A percentile compares a stretch with the other conserved stretches of the same genome.
Evolutionary conservation across 1,284 basidiomycete species (phyloP).

Genomic region (Moesziomyces parantarcticus): DNA sequence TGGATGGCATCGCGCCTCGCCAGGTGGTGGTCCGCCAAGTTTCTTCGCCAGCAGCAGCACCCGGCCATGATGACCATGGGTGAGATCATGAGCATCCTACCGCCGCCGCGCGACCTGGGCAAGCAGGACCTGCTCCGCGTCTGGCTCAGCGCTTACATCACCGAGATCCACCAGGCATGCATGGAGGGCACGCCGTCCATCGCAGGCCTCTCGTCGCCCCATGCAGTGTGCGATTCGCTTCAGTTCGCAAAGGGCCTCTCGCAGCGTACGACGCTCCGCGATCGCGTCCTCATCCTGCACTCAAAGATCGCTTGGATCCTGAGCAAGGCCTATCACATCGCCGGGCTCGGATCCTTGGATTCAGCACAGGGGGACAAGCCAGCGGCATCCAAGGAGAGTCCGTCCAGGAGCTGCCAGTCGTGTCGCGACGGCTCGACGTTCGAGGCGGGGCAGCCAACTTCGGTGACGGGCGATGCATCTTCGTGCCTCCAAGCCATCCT

Average conservation of each 20-base stretch:
- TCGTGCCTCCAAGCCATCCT: conserved; percentile 16
- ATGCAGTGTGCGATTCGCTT: conserved; percentile 31
- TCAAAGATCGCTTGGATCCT: conserved; percentile 29
- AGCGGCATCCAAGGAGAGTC: conserved; percentile 8
- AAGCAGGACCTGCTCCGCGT: conserved; percentile 42
- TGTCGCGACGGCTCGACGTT: conserved; percentile 16
- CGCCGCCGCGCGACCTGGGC: conserved; percentile 32
- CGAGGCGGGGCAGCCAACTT: neutral
- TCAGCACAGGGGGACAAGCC: conserved; percentile 8
- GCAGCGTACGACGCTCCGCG: conserved; percentile 29
- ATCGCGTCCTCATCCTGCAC: conserved; percentile 30
- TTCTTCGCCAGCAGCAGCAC: conserved; percentile 37
- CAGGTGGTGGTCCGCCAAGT: conserved; percentile 40
- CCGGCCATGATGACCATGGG: conserved; percentile 43
- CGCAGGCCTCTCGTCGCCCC: conserved; percentile 17
- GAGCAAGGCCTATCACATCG: conserved; percentile 37
- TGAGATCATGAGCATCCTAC: conserved; percentile 40
- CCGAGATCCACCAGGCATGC: conserved; percentile 36
- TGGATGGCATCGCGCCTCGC: conserved; percentile 42
- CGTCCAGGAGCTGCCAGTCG: conserved; percentile 16
- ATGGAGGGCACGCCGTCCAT: conserved; percentile 37
- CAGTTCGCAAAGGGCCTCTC: conserved; percentile 24
- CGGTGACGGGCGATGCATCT: conserved; percentile 10
- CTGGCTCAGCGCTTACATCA: conserved; percentile 37
- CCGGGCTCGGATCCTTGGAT: conserved; percentile 15